phyloP scores from a whole-genome alignment of 805 yeast genomes.

The Wickerhamomyces bovis region DNA sequence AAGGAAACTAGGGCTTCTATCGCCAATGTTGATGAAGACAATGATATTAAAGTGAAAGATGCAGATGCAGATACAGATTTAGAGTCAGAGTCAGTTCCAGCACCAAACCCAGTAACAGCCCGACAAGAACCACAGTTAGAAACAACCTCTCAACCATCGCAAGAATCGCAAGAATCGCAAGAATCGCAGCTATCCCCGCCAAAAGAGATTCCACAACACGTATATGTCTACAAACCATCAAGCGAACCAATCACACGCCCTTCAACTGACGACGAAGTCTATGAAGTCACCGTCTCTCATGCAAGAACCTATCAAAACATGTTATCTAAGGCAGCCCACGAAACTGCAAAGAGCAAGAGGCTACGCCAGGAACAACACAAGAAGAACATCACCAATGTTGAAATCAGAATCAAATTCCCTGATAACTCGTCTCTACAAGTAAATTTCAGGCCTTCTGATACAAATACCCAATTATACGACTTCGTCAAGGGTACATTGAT shows the following conservation, averaged over 20 bases:
- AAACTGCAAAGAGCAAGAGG: slow-evolving; percentile 35
- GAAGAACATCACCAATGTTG: slow-evolving; percentile 23
- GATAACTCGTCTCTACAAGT: slow-evolving; percentile 48
- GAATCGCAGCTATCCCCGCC: neutral
- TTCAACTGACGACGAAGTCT: slow-evolving; percentile 31
- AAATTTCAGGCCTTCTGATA: slow-evolving; percentile 40
- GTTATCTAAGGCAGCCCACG: slow-evolving; percentile 35
- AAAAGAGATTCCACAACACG: slow-evolving; percentile 18
- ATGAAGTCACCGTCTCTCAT: slow-evolving; percentile 45
- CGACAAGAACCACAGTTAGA: slow-evolving; percentile 3
- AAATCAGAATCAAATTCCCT: slow-evolving; percentile 51
- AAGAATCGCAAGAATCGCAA: neutral
- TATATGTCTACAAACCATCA: slow-evolving; percentile 20
- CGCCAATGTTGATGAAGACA: neutral
- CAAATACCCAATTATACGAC: slow-evolving; percentile 27
- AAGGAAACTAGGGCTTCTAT: neutral
- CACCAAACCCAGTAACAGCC: slow-evolving; percentile 1
- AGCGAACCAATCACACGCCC: slow-evolving; percentile 7
- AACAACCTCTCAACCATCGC: neutral
- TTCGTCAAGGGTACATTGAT: slow-evolving; percentile 26
- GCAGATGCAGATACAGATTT: neutral
- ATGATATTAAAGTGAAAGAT: neutral
- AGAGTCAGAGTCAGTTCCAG: neutral
- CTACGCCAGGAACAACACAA: slow-evolving; percentile 24
- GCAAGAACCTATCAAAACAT: slow-evolving; percentile 48